Evolutionary conservation across 768 basidiomycete species (phyloP), one percentile per base, ranked within the genome.

Genomic region (Xerocomus spinulosus): DNA sequence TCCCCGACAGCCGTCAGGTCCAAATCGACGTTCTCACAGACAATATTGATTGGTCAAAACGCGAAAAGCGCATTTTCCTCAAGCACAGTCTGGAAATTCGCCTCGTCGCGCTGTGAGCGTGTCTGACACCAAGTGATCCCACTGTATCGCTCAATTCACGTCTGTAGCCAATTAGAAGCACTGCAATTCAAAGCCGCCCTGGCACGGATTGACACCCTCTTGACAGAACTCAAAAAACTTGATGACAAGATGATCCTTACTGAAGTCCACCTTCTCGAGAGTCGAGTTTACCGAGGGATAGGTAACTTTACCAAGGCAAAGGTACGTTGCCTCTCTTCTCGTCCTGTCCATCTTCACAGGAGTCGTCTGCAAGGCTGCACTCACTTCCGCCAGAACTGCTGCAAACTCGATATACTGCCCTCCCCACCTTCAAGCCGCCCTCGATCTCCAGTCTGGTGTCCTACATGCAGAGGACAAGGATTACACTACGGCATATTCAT

Each of bases 211-310:
- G 92, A 94, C 51, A 73, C 76, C 0, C 79, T 99, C n/a, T 76
- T 98, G 28, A 85, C 85, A 2, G 96, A 98, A 67, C 79, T 99
- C 17, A 92, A 89, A 68, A 80, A 85, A 21, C 73, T 99, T 23
- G 95, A 99, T 66, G 96, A 98, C 71, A 98, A 98, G 75, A 87
- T 95, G 80, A 89, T 98, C 52, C 76, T 99, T 25, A 97, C 94
- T 3, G 95, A 98, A 64, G 93, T 98, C 0, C 93, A 95, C 59
- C 77, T 99, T 9, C 78, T 98, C 32, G 95, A 99, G 69, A 90
- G 89, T 48, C 73, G 92, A 36, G 91, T 94, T 2, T 91, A 94
- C 61, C 82, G 92, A 50, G 92, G 90, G 2, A 81, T 92, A 47
- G 85, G 85, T 18, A 98, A 98, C 68, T 70, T 93, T 42, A 74